A percentile compares a stretch with the other conserved stretches of the same genome.
phyloP scores from a whole-genome alignment of 164 flowering plant species.

The Aristolochia californica region DNA sequence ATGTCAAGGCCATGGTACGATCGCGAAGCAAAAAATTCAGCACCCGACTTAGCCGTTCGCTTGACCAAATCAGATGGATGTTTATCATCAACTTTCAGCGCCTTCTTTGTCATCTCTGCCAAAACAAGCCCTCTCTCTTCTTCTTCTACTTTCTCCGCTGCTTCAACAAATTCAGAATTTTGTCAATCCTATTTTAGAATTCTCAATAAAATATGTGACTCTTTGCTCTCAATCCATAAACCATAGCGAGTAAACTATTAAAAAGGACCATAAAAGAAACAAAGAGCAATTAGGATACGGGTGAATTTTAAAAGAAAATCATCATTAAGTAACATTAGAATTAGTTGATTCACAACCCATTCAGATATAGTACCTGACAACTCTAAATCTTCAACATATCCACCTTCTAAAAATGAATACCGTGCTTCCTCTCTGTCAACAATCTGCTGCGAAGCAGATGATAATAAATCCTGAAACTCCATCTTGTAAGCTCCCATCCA shows the following conservation, averaged over 20 bases:
- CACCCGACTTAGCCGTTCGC: constrained; percentile 58
- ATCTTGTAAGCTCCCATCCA: constrained; percentile 85
- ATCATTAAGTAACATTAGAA: not conserved
- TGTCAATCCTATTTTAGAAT: not conserved
- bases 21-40: constrained; percentile 56
- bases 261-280: too few species aligned
- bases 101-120: constrained; percentile 49
- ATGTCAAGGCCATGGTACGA: constrained; percentile 82
- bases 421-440: constrained; percentile 56
- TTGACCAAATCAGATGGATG: constrained; percentile 21
- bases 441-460: constrained; percentile 24
- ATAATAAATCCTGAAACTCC: constrained; percentile 65
- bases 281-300: too few species aligned
- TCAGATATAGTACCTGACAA: constrained; percentile 32
- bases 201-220: not conserved
- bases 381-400: constrained; percentile 68
- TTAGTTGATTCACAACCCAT: not conserved
- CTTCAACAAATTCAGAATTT: constrained; percentile 2
- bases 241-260: too few species aligned
- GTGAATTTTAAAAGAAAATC: too few species aligned
- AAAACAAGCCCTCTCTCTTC: constrained; percentile 38
- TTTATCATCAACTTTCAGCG: constrained; percentile 44
- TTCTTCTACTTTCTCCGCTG: constrained; percentile 21
- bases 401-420: constrained; percentile 77
- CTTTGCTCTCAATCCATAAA: not conserved